Evolutionary conservation across 73 alveolate species (phyloP).

Genomic region (Paramecium pentaurelia): DNA sequence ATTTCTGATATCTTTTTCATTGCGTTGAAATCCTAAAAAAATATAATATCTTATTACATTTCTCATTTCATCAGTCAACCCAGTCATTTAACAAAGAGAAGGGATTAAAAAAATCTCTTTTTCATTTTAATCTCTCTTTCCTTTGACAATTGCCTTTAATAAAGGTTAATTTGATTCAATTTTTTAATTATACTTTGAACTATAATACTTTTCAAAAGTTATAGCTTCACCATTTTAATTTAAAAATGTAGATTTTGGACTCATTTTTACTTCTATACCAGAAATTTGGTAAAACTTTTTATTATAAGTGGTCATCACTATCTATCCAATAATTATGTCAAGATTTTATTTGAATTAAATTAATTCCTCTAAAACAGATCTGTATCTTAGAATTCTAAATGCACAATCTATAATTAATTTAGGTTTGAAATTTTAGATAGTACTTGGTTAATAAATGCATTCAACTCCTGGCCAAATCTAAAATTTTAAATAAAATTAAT

Average conservation of each 20-base stretch:
- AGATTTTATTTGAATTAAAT: neutral
- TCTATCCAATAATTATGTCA: neutral
- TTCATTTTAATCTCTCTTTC: neutral
- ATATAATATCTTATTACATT: conserved; percentile 25
- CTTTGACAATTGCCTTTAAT: neutral
- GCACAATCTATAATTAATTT: neutral
- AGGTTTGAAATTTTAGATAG: neutral
- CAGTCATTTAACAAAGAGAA: conserved; percentile 52
- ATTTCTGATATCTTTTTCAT: conserved; percentile 86
- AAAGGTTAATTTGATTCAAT: neutral
- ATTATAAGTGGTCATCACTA: conserved; percentile 56
- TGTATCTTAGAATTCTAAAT: neutral
- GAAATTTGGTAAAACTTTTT: conserved; percentile 30
- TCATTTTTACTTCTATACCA: conserved; percentile 12
- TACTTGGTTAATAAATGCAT: neutral
- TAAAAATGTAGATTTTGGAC: neutral
- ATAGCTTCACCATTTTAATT: conserved; percentile 9
- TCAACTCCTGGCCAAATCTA: conserved; percentile 43
- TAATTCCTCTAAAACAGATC: neutral
- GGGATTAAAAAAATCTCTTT: neutral
- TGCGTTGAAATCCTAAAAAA: conserved; percentile 63
- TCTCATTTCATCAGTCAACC: conserved; percentile 91
- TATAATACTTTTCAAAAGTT: neutral
- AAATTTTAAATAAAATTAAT: neutral
- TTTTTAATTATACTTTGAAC: neutral